Evolutionary conservation across 805 yeast species (phyloP), one percentile per base, ranked within the genome.

Genomic region (Metahyphopichia silvanorum): DNA sequence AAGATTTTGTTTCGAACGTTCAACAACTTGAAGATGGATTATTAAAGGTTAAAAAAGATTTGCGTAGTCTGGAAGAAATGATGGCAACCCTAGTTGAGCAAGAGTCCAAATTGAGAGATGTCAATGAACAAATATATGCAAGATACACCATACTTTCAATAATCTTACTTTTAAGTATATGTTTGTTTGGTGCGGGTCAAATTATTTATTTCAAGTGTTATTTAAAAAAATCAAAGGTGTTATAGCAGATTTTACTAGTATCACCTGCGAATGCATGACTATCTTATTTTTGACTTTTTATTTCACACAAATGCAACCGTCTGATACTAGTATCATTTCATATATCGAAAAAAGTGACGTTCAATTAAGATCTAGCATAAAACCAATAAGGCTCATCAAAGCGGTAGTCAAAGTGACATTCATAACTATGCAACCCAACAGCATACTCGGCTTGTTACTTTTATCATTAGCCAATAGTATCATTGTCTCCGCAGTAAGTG

Each of bases 81-180:
- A 45, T 65, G 12, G 24, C 44, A 21, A 48, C 51, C 14, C 45
- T 66, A 25, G 40, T 60, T 42, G 51, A 52, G 14, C 61, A 60
- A 30, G 71, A 66, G 38, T 49, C 36, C 14, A 48, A 44, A 34
- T 43, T 66, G 23, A 39, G 73, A 38, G 62, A 63, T 34, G 55
- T 52, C 24, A 66, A 66, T 41, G 73, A 66, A 38, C 47, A 45
- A 16, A 66, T 66, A 21, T 66, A 42, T 31, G 47, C 53, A 16
- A 53, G 53, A 12, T 64, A 62, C 44, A 60, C 69, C 13, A 35
- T 38, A 16, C 37, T 49, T n/a, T 43, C 65, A 12, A 45, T 58
- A 21, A 30, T 48, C 4, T 27, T 66, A 11, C 39, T 63, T 12
- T 34, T 47, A 12, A 41, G 50, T 6, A 65, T 60, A 5, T 37